Percentiles rank a stretch among this genome's conserved stretches.
These are phyloP conservation scores for Crataegus laevigata DNA, from an alignment of 306 rosid species.

Conservation along the genomic window DNA sequence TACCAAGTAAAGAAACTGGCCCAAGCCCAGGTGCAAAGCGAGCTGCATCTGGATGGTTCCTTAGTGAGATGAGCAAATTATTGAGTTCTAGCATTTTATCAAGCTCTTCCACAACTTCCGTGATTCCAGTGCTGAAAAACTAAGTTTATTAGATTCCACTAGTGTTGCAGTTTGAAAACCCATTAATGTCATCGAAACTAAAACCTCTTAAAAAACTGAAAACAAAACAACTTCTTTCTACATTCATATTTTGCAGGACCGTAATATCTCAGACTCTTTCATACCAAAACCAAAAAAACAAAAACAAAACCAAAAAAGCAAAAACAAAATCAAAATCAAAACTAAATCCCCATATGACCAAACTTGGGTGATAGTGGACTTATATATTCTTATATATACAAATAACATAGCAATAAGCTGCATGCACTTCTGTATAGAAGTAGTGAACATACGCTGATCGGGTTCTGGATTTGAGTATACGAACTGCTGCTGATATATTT, in stretches of 20 bases:
- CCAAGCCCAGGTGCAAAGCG: slow-evolving; percentile 86
- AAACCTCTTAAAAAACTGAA: slow-evolving; percentile 4
- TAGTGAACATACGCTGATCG: slow-evolving; percentile 59
- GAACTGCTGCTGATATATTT: slow-evolving; percentile 62
- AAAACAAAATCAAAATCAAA: not conserved
- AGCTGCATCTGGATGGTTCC: slow-evolving; percentile 63
- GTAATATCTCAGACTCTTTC: not conserved
- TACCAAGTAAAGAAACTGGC: slow-evolving; percentile 73
- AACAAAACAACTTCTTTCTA: not conserved
- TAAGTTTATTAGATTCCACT: slow-evolving; percentile 20
- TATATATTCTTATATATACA: not conserved
- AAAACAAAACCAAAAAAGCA: not conserved
- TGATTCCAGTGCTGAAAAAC: slow-evolving; percentile 57
- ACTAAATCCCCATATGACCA: not conserved
- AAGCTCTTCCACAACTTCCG: slow-evolving; percentile 63
- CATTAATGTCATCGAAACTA: not conserved
- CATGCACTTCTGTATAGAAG: slow-evolving; percentile 4
- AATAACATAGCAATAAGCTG: not conserved
- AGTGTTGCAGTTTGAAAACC: not conserved
- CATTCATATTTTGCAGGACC: not conserved
- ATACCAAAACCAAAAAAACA: not conserved
- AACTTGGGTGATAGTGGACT: not conserved
- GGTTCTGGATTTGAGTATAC: slow-evolving; percentile 66
- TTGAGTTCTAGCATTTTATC: slow-evolving; percentile 59
- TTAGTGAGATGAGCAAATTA: slow-evolving; percentile 62